Percentiles rank a stretch among this genome's conserved stretches.
Conservation (phyloP, 495 filamentous ascomycete genomes). For the Poronia punctata region DNA sequence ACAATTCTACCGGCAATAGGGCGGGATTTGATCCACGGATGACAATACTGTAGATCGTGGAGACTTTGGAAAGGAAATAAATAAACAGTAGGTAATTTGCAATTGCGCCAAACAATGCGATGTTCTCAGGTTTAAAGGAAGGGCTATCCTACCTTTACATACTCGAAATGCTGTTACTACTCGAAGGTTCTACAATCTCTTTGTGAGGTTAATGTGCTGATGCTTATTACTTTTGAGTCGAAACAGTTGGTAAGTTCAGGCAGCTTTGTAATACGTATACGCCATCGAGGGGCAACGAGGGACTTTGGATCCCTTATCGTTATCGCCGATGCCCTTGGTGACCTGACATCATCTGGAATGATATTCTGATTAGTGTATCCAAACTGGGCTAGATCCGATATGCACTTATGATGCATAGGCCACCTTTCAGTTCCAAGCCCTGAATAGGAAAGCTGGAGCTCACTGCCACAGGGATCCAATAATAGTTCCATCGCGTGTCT, state of each 20-base stretch:
- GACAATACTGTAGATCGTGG: background rate
- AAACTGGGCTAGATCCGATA: constrained; percentile 3
- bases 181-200: constrained; percentile 25
- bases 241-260: constrained; percentile 1
- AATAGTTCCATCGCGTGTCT: constrained; percentile 26
- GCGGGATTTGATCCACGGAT: too few species aligned
- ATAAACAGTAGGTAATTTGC: background rate
- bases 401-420: constrained; percentile 3
- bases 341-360: constrained; percentile 4
- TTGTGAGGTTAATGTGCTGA: background rate
- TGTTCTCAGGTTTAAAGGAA: background rate
- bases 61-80: background rate
- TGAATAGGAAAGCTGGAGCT: constrained; percentile 5
- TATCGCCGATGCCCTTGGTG: constrained; percentile 1
- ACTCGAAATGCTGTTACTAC: background rate
- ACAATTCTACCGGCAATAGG: too few species aligned
- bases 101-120: background rate
- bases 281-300: too few species aligned
- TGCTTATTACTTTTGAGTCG: too few species aligned
- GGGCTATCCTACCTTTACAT: constrained; percentile 8
- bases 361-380: background rate
- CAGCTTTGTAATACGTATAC: constrained; percentile 28
- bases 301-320: background rate
- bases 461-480: constrained; percentile 22
- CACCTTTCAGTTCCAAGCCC: background rate